Evolutionary conservation across 2,329 filamentous ascomycete species (phyloP).

Genomic region (Scedosporium aurantiacum): DNA sequence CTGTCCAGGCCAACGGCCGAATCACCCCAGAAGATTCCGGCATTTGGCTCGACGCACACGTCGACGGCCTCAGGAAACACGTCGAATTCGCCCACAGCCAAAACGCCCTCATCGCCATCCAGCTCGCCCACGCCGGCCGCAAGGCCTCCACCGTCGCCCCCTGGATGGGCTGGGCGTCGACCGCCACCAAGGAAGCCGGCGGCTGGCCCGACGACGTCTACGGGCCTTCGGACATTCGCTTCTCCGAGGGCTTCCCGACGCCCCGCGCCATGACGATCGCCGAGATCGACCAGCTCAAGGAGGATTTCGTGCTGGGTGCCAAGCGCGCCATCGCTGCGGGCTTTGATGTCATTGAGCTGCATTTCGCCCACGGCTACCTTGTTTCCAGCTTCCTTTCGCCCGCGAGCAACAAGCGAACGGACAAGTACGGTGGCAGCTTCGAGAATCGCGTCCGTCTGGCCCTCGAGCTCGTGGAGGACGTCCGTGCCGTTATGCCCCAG

Average conservation of each 20-base stretch:
- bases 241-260: slow-evolving; percentile 42
- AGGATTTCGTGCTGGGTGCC: slow-evolving; percentile 43
- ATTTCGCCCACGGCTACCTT: slow-evolving; percentile 71
- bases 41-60: slow-evolving; percentile 61
- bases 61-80: slow-evolving; percentile 44
- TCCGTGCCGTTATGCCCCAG: slow-evolving; percentile 51
- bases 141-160: slow-evolving; percentile 46
- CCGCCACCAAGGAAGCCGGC: slow-evolving; percentile 26
- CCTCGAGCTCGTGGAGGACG: slow-evolving; percentile 54
- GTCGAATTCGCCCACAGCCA: slow-evolving; percentile 49
- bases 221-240: slow-evolving; percentile 38
- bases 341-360: slow-evolving; percentile 60
- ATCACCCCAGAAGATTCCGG: slow-evolving; percentile 62
- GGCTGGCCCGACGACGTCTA: slow-evolving; percentile 44
- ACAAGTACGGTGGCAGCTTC: slow-evolving; percentile 56
- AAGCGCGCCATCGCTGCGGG: slow-evolving; percentile 51
- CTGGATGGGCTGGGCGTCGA: slow-evolving; percentile 50
- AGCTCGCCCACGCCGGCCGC: slow-evolving; percentile 64
- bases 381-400: slow-evolving; percentile 61
- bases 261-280: slow-evolving; percentile 54
- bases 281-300: slow-evolving; percentile 56
- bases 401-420: slow-evolving; percentile 56
- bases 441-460: slow-evolving; percentile 61
- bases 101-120: slow-evolving; percentile 57
- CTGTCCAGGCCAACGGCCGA: slow-evolving; percentile 55